These are phyloP conservation scores for Claviceps digitariae DNA, from an alignment of 2,329 filamentous ascomycete genomes.

Conservation along the genomic window DNA sequence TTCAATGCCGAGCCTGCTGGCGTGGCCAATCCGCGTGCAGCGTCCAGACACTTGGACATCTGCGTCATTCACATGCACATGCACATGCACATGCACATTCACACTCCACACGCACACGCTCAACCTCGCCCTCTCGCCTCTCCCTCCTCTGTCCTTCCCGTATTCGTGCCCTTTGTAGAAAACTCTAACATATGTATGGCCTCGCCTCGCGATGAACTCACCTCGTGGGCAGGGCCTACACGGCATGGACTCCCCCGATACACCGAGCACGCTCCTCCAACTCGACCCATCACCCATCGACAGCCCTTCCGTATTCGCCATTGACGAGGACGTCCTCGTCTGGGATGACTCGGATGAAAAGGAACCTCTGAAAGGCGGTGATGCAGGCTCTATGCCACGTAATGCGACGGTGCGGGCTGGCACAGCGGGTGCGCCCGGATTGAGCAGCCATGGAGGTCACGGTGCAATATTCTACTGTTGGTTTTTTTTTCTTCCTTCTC, in stretches of 20 bases:
- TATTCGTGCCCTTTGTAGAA: too few relatives aligned
- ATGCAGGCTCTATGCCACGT: conserved; percentile 20
- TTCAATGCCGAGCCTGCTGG: too few relatives aligned
- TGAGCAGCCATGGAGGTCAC: conserved; percentile 36
- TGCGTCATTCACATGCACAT: too few relatives aligned
- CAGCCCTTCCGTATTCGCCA: conserved; percentile 23
- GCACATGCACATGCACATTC: too few relatives aligned
- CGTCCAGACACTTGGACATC: too few relatives aligned
- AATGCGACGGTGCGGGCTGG: conserved; percentile 26
- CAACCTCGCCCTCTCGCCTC: too few relatives aligned
- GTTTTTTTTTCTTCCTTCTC: conserved; percentile 13
- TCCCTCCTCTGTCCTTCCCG: background rate
- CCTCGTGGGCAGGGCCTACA: conserved; percentile 7
- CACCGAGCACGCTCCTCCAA: conserved; percentile 55
- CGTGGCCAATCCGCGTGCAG: too few relatives aligned
- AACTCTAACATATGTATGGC: background rate
- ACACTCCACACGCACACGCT: too few relatives aligned
- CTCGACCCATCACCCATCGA: conserved; percentile 74
- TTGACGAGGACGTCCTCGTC: conserved; percentile 16
- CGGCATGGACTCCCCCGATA: conserved; percentile 34
- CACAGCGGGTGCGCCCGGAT: conserved; percentile 31
- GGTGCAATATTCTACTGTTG: conserved; percentile 64
- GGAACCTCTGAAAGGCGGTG: conserved; percentile 11
- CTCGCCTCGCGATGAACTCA: conserved; percentile 8
- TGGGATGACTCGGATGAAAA: conserved; percentile 18